These are phyloP conservation scores for Narthecium ossifragum DNA, from an alignment of 106 monocot species.

Conservation along the genomic window DNA sequence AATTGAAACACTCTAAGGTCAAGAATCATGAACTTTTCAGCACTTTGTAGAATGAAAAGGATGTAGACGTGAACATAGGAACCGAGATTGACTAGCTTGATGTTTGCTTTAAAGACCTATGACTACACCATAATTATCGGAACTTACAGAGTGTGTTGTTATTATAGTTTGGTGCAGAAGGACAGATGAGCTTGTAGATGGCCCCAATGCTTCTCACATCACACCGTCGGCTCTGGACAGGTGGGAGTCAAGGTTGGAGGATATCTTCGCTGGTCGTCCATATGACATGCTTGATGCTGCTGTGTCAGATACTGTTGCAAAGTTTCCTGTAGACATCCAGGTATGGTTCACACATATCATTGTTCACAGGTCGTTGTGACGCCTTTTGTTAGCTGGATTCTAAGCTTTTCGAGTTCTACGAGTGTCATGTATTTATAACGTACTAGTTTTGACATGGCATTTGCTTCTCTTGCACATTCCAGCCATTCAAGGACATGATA, in stretches of 20 bases:
- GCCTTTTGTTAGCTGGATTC: no score
- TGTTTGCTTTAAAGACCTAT: no score
- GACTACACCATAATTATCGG: no score
- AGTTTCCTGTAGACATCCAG: constrained; percentile 83
- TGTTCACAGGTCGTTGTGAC: no score
- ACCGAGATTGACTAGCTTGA: no score
- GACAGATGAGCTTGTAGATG: constrained; percentile 69
- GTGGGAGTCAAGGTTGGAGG: constrained; percentile 54
- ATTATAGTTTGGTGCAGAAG: constrained; percentile 70
- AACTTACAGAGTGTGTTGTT: no score
- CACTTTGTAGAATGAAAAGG: no score
- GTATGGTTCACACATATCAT: constrained; percentile 16
- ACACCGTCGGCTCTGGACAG: constrained; percentile 45
- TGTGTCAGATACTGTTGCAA: constrained; percentile 48
- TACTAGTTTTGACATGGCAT: background rate
- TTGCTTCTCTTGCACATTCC: constrained; percentile 4
- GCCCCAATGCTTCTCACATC: constrained; percentile 57
- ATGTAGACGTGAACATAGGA: no score
- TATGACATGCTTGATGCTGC: constrained; percentile 74
- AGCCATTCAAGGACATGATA: constrained; percentile 97
- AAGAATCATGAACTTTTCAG: no score
- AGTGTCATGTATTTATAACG: no score
- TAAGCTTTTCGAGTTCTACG: no score
- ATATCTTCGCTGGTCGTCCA: constrained; percentile 45
- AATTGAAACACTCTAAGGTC: no score